Base-by-base conservation (phyloP, 1,139 yeast species). In the Fermentozyma sake region DNA sequence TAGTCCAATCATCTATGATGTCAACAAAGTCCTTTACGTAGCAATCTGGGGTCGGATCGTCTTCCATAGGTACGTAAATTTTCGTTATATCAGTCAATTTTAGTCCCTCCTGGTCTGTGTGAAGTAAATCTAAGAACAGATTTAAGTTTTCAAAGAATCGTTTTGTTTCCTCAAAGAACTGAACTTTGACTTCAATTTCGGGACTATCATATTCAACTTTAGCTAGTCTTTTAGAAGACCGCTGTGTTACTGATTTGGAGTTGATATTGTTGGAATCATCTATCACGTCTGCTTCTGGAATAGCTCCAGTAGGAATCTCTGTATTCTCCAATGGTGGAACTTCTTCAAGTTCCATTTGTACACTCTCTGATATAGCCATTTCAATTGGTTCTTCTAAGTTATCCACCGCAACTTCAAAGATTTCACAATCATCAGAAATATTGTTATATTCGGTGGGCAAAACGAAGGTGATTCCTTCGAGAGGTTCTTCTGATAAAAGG, bases 401-500 rank as follows among this genome's bases (percentile, higher is more conserved):
- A 6, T 16, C 24, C 12, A 16, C 24, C 18, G 12, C 19, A 4
- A 16, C n/a, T 16, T 16, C 19, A 3, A 14, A 13, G 5, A 9
- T 19, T 8, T 33, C 38, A 8, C 30, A 39, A 14, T 34, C 30
- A n/a, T 8, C 8, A 7, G 16, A 20, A 7, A 22, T 16, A 7
- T 27, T 29, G 16, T 22, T 18, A 17, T 18, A n/a, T 12, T 15
- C 12, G 17, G 24, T 29, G 5, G 29, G 33, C 12, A 49, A 22
- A 11, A 37, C 35, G 29, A 68, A 58, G 4, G 26, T 32, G 0
- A 74, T 39, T 7, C 55, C 50, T 31, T 75, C 80, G 3, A 74
- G 51, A 0, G 79, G 68, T 6, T 52, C 56, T 20, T 68, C 72
- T 0, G 73, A 58, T 16, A 74, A 56, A 12, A 58, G 45, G 39